Evolutionary conservation across 495 filamentous ascomycete species (phyloP).

Genomic region (Daldinia concentrica): DNA sequence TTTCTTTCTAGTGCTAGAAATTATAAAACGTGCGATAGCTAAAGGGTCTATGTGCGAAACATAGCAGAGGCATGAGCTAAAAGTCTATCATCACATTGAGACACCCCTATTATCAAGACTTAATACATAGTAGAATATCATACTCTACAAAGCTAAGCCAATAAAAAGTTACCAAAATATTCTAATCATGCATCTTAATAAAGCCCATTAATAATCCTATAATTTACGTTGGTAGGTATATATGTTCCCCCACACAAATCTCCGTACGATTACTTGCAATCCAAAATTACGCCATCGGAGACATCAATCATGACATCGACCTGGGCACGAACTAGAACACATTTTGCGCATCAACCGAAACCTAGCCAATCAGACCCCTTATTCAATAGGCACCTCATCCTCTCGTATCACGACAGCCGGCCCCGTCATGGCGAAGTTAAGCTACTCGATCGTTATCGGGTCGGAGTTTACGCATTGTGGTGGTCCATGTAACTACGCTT

Average conservation of each 20-base stretch:
- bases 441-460: slow-evolving; percentile 28
- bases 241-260: slow-evolving; percentile 16
- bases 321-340: slow-evolving; percentile 5
- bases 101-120: background rate
- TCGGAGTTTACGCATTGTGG: slow-evolving; percentile 14
- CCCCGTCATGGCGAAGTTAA: slow-evolving; percentile 38
- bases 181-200: background rate
- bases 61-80: background rate
- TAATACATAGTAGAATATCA: no score
- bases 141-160: background rate
- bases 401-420: slow-evolving; percentile 31
- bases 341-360: background rate
- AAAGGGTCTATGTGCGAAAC: background rate
- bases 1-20: background rate
- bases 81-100: background rate
- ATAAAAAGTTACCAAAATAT: background rate
- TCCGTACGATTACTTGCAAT: slow-evolving; percentile 41
- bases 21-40: background rate
- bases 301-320: slow-evolving; percentile 57
- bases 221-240: background rate
- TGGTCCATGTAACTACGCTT: background rate
- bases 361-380: slow-evolving; percentile 25
- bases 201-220: background rate
- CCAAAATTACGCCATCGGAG: slow-evolving; percentile 72
- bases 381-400: background rate